Base-by-base conservation (phyloP, 2,329 filamentous ascomycete genomes). In the Calonectria honghensis region DNA sequence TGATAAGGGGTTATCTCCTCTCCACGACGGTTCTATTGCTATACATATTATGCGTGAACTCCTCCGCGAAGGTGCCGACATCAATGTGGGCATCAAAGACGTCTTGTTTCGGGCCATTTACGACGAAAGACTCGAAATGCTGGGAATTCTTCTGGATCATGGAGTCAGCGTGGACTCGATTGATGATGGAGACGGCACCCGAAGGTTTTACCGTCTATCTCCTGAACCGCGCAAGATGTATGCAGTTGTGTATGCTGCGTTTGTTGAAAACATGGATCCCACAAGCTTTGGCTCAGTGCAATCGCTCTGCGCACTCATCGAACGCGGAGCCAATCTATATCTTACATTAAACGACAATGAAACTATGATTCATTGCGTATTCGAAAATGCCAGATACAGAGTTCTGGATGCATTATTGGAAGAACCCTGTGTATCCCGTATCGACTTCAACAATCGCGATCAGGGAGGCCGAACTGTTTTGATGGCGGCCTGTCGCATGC, bases 401-500 rank as follows among this genome's bases (percentile, higher is more conserved):
- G 35, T 61, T 0, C 0, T 64, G 4, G 31, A 76, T 0, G 31
- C 54, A 1, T 45, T 80, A 6, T 32, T 80, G 1, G 6, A 75
- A 10, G 75, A 77, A 2, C 73, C 78, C 6, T 80, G 76, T 11
- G 41, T 67, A 0, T 78, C 79, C 0, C 45, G 72, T 5, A 78
- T 80, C 11, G 68, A 80, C 48, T 76, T 80, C 6, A 35, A 78
- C n/a, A 52, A 61, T n/a, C 73, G 73, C 1, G 77, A 80, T 10
- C 76, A 77, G 16, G 65, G 16, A 4, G 76, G 77, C 1, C 70
- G 73, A 0, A 79, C 78, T 2, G 48, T 79, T 4, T 45, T 80
- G 14, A 80, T 80, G 71, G 76, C 78, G 29, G 69, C 78, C 1
- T 80, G 79, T 24, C 13, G 63, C 10, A 75, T 75, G 76, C 52